Conservation (phyloP, 331 rosid genomes). For the Malus hybrid region DNA sequence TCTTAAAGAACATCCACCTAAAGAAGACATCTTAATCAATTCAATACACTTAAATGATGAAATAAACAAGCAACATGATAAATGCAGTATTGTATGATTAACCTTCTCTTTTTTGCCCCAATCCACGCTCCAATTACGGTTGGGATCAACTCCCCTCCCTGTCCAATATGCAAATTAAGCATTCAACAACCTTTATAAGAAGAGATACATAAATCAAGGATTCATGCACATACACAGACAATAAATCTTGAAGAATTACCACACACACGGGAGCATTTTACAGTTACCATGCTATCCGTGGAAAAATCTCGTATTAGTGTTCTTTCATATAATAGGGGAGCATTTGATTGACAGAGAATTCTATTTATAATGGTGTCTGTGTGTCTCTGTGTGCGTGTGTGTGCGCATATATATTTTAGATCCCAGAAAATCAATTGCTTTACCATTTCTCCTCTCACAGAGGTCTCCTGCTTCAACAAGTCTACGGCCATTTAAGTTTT, state of each 20-base stretch:
- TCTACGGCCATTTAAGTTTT: conserved; percentile 83
- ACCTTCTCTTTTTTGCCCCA: conserved; percentile 99
- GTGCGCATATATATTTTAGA: conserved; percentile 16
- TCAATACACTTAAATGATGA: not conserved
- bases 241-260: not conserved
- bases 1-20: not conserved
- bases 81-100: not conserved
- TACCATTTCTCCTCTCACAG: conserved; percentile 92
- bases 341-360: not conserved
- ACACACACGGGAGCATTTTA: not conserved
- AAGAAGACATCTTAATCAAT: not conserved
- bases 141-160: conserved; percentile 99
- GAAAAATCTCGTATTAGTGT: not conserved
- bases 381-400: not conserved
- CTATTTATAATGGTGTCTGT: not conserved
- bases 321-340: not conserved
- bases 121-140: conserved; percentile 97
- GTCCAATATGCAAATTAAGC: conserved; percentile 23
- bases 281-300: not conserved
- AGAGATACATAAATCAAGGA: not conserved
- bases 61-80: not conserved
- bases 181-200: not conserved
- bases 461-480: conserved; percentile 85
- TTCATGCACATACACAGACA: not conserved
- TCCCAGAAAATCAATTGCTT: not conserved